Conservation (phyloP, 306 rosid genomes). For the Trifolium subterraneum region DNA sequence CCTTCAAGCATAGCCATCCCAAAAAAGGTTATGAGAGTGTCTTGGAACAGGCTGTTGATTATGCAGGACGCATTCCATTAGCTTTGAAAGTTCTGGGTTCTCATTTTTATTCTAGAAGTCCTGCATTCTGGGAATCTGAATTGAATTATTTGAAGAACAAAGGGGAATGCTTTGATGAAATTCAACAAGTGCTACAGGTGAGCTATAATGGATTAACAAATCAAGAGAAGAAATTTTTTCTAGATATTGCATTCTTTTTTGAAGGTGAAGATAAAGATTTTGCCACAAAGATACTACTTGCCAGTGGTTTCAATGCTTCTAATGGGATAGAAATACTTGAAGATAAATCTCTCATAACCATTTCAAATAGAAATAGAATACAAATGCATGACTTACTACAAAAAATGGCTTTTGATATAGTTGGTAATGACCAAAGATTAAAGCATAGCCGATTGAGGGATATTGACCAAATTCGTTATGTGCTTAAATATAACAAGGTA, state of each 20-base stretch:
- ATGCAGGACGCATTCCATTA: constrained; percentile 8
- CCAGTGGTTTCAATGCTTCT: neutral
- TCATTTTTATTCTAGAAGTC: neutral
- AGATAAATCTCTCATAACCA: constrained; percentile 37
- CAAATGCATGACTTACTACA: constrained; percentile 49
- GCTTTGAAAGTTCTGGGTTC: constrained; percentile 29
- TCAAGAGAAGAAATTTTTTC: neutral
- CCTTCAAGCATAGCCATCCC: neutral
- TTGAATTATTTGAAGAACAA: neutral
- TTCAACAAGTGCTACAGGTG: neutral
- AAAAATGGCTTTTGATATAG: constrained; percentile 33
- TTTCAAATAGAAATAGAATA: neutral
- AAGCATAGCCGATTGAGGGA: neutral
- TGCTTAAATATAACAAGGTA: constrained; percentile 27
- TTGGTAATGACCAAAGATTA: neutral
- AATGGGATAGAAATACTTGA: constrained; percentile 8
- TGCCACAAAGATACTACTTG: constrained; percentile 12
- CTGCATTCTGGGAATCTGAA: neutral
- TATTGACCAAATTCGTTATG: neutral
- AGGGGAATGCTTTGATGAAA: neutral
- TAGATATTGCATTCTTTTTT: constrained; percentile 42
- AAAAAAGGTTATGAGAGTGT: neutral
- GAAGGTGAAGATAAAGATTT: neutral
- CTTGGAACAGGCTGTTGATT: neutral
- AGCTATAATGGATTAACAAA: neutral